Evolutionary conservation across 2,329 filamentous ascomycete species (phyloP), one percentile per base, ranked within the genome.

Genomic region (Penicillium sp.): DNA sequence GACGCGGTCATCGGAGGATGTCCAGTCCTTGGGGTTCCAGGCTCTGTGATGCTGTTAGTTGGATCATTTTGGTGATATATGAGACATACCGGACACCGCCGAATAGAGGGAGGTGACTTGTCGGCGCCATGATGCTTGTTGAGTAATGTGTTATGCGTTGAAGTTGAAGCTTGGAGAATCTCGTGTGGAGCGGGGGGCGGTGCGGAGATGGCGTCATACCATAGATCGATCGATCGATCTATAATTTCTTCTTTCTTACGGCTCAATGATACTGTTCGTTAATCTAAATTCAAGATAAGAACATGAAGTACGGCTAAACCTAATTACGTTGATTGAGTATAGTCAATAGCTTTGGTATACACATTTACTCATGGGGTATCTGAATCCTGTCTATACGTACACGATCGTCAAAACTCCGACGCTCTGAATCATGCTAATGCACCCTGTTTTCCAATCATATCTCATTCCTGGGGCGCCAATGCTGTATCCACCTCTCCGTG

Each of bases 1-100:
- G n/a, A 92, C 87, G 27, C 84, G 79, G 70, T 92, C 89, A 68
- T 92, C 88, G 47, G 83, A 85, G 13, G 83, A 76, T 7, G 81
- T 85, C 87, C 88, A 92, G 56, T 82, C 78, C 45, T 52, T 27
- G 25, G 33, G 44, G 22, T 47, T 51, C 59, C 61, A 59, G 42
- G 57, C 57, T 27, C 56, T 59, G n/a, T 11, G 25, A 2, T 36
- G 1, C 11, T n/a, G 27, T 22, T 44, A 25, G 7, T 36, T 22
- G 22, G 16, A 33, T 40, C 42, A 14, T 28, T 22, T 42, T 40
- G 47, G 40, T 52, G 33, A 25, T 35, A 41, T 44, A 44, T n/a
- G 42, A n/a, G 9, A 40, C 30, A n/a, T 50, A 57, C 57, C 54
- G 45, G 39, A 41, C 9, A 16, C 57, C 57, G 13, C 57, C 57